Evolutionary conservation across 495 filamentous ascomycete species (phyloP).

Genomic region (Xylaria scruposa): DNA sequence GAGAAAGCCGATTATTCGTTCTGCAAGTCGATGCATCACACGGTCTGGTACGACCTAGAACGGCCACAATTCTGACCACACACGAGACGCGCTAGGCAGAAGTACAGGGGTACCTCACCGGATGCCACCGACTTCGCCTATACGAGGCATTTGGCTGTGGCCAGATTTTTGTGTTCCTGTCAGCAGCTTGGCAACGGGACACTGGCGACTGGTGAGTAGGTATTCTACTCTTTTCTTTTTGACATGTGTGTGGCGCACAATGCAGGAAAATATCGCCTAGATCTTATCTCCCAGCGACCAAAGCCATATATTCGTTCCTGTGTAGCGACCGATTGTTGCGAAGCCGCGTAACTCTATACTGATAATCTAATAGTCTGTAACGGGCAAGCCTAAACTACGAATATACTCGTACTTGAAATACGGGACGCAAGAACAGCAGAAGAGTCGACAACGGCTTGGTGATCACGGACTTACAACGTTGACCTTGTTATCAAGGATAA

Average conservation of each 20-base stretch:
- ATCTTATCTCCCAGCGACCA: background rate
- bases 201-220: background rate
- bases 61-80: background rate
- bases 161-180: conserved; percentile 17
- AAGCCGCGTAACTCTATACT: background rate
- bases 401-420: background rate
- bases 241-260: background rate
- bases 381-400: background rate
- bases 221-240: conserved; percentile 20
- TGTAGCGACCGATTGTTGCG: background rate
- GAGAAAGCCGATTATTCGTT: conserved; percentile 6
- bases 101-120: conserved; percentile 17
- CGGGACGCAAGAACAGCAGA: background rate
- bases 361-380: background rate
- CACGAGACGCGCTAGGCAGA: conserved; percentile 8
- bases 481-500: background rate
- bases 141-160: conserved; percentile 8
- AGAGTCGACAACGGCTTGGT: conserved; percentile 1
- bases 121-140: conserved; percentile 21
- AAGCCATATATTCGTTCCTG: background rate
- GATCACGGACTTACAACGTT: background rate
- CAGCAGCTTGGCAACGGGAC: conserved; percentile 18
- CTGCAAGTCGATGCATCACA: conserved; percentile 17
- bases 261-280: background rate
- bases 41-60: conserved; percentile 17